Conservation (phyloP, 257 asterid species). For the Fraxinus cuspidata region DNA sequence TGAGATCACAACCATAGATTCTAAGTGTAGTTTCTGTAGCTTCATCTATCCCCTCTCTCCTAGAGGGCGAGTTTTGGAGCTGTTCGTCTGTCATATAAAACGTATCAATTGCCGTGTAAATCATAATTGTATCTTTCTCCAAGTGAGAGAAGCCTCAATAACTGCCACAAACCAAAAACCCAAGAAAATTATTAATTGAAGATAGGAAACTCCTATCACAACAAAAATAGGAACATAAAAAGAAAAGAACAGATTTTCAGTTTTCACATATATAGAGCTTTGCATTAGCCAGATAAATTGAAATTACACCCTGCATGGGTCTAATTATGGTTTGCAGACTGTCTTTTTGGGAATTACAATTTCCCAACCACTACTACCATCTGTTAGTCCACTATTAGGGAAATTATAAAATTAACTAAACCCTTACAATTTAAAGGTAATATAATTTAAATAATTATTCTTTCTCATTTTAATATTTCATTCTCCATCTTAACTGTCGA, state of each 20-base stretch:
- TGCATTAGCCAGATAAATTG: not conserved
- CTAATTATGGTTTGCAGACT: too few species aligned
- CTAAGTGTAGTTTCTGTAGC: conserved; percentile 79
- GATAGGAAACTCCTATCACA: not conserved
- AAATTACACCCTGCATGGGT: not conserved
- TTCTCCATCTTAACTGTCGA: too few species aligned
- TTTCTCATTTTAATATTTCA: too few species aligned
- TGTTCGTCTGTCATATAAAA: conserved; percentile 84
- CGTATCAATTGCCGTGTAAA: conserved; percentile 88
- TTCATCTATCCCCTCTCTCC: conserved; percentile 81
- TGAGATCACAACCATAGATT: conserved; percentile 92
- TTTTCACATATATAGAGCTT: not conserved
- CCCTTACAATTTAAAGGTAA: too few species aligned
- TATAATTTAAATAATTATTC: too few species aligned
- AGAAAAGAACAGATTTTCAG: not conserved
- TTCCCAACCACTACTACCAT: too few species aligned
- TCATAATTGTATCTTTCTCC: conserved; percentile 48
- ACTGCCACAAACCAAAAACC: conserved; percentile 24
- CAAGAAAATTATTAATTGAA: not conserved
- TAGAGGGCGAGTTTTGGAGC: conserved; percentile 74
- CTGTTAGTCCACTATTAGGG: too few species aligned
- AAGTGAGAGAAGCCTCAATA: conserved; percentile 21
- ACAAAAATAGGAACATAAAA: not conserved
- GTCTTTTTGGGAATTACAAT: too few species aligned
- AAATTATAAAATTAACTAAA: too few species aligned